Base-by-base conservation (phyloP, 805 yeast genomes). In the Gaillardinia entomophila region DNA sequence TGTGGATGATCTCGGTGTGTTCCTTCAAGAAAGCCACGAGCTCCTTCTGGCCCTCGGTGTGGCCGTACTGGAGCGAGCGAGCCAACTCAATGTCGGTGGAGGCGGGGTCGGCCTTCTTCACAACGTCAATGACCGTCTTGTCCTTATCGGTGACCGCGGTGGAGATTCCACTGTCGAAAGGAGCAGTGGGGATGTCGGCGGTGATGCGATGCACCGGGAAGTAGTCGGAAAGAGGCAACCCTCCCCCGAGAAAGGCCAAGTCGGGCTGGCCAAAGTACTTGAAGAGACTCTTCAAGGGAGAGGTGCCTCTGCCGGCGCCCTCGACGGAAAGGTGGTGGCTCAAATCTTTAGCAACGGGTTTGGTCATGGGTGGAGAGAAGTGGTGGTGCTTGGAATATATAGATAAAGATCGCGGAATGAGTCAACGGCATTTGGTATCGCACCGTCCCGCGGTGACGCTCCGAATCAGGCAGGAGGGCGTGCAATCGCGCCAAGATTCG, bases 191-290 rank as follows among this genome's bases (percentile, higher is more conserved):
- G 5, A 87, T 68, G 35, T 75, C 76, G 11, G 82, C 81, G 15
- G 71, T 55, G 36, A 90, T 56, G 43, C 77, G 75, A 49, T 88
- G 86, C 73, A 90, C 86, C 27, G 98, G 97, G 73, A 90, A 90
- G 61, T 85, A 83, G 42, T 83, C 90, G 16, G 96, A 66, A 55
- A 86, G 65, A 11, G 98, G 98, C 47, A 90, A 73, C 6, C 98
- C 98, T 48, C 97, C 98, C 34, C 97, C 97, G 35, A 90, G 73
- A 54, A 88, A 89, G 35, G 87, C 79, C 52, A 92, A 69, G 33
- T 80, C 76, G 22, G 95, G 96, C 42, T 75, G 71, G 27, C 67
- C 65, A 51, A 67, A 82, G 66, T 83, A 82, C 53, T 77, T 78
- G 69, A 90, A 86, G 12, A 95, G 94, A 25, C 77, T 63, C 64